Conservation (phyloP, 257 asterid species). For the Forsythia suspensa region DNA sequence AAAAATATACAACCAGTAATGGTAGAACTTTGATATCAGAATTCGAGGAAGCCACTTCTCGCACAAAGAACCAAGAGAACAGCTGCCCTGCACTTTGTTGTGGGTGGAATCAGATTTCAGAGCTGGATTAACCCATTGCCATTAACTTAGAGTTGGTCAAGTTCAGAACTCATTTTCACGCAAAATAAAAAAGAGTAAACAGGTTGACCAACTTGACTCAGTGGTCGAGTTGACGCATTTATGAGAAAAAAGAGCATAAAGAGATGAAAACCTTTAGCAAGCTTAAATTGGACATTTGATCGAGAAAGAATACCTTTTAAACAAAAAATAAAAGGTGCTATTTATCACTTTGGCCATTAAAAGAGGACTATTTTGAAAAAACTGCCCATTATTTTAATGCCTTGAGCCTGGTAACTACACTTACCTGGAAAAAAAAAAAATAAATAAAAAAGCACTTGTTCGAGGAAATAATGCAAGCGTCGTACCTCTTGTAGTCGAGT, state of each 20-base stretch:
- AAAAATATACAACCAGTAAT: no score
- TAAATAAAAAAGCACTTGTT: neutral
- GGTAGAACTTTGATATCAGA: no score
- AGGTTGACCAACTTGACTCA: neutral
- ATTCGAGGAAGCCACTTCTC: no score
- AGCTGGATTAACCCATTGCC: neutral
- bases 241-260: no score
- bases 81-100: no score
- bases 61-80: no score
- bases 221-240: neutral
- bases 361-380: no score
- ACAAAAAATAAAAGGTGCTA: no score
- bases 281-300: neutral
- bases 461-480: neutral
- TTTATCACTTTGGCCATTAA: no score
- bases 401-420: neutral
- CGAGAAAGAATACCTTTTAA: neutral
- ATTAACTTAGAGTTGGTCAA: neutral
- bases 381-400: neutral
- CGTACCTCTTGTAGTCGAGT: conserved; percentile 89
- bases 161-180: neutral
- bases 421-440: neutral
- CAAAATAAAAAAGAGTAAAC: neutral
- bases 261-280: neutral
- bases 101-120: neutral